Base-by-base conservation (phyloP, 73 alveolate species). In the Paramecium pentaurelia region DNA sequence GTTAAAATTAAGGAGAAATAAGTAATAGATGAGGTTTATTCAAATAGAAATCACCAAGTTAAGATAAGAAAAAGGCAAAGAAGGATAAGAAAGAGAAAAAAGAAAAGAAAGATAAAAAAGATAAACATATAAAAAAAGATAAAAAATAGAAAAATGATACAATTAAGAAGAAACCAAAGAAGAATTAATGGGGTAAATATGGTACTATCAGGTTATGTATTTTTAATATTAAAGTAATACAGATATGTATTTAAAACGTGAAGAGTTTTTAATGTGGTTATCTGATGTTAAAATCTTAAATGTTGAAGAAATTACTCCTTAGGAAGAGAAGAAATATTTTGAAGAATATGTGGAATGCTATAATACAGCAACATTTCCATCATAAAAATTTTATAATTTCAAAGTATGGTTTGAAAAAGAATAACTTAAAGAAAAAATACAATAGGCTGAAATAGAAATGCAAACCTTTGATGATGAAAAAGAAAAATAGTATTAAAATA, bases 281-380 rank as follows among this genome's bases (percentile, higher is more conserved):
- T 71, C 93, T n/a, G 93, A 86, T 37, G 71, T 60, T 1, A 86
- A 86, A 86, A 60, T 40, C 11, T 11, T 86, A 16, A 86, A 86
- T 64, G 84, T 86, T 30, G 93, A 86, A 49, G 86, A 86, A 22
- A 38, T 60, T 10, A 59, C 87, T 30, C 68, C 77, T 49, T 27
- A 64, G 16, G 93, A 87, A 64, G 93, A 87, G 34, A 87, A 68
- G 86, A 68, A 54, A 22, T n/a, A 60, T 8, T 87, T 87, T 51
- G 93, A 87, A 60, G 93, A 87, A 2, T 87, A 60, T 64, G 86
- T 87, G 22, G 93, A 87, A 64, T 71, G 86, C 25, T 64, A 87
- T 68, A 87, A 68, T 36, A 87, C 93, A 18, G 93, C 89, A 7
- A 60, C 93, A 11, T 60, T 87, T 28, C 93, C 88, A 4, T 58